Conservation (phyloP, 2,329 filamentous ascomycete genomes). For the Fusarium newnesense region DNA sequence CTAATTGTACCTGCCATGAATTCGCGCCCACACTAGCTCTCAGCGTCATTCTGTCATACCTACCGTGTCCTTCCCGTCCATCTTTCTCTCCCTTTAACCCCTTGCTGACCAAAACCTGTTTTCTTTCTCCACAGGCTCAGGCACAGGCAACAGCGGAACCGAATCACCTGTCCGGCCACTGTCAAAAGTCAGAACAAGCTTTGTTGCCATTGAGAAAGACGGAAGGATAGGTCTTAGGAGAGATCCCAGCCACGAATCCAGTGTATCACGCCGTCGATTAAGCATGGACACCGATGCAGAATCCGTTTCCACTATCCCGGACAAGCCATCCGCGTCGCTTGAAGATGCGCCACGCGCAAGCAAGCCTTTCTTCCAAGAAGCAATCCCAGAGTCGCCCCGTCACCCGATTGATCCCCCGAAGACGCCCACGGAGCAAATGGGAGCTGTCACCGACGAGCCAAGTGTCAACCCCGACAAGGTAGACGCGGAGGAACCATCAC, state of each 20-base stretch:
- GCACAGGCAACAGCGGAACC: conserved; percentile 47
- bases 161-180: conserved; percentile 70
- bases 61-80: conserved; percentile 31
- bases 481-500: conserved; percentile 52
- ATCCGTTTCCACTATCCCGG: conserved; percentile 49
- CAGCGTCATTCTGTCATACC: conserved; percentile 24
- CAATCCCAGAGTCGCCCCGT: conserved; percentile 56
- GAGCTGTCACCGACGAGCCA: conserved; percentile 48
- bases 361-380: conserved; percentile 48
- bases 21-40: conserved; percentile 30
- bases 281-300: conserved; percentile 50
- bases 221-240: conserved; percentile 64
- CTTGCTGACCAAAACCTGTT: conserved; percentile 38
- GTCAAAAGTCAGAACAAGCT: conserved; percentile 79
- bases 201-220: conserved; percentile 77
- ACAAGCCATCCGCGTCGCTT: conserved; percentile 48
- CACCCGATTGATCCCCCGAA: conserved; percentile 36
- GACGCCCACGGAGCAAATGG: conserved; percentile 22
- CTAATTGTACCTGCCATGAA: conserved; percentile 28
- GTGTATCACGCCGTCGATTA: conserved; percentile 49
- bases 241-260: conserved; percentile 53
- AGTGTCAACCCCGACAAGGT: conserved; percentile 54
- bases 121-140: conserved; percentile 38
- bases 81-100: conserved; percentile 28
- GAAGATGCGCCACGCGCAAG: conserved; percentile 41